phyloP scores from a whole-genome alignment of 228 moss, liverwort and hornwort genomes.

The Sphagnum magellanicum region DNA sequence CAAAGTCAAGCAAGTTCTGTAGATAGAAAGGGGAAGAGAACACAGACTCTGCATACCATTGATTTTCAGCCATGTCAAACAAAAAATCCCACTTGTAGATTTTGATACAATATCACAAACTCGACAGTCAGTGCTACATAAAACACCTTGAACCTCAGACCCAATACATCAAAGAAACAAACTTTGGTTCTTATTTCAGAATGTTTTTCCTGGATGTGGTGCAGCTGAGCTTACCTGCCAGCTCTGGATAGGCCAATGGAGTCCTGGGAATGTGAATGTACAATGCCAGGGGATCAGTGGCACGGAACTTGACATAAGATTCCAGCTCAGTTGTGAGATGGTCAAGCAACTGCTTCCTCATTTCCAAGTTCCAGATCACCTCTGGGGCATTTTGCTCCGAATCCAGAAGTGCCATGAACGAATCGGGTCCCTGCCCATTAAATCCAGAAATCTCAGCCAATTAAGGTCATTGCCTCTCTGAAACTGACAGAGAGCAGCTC shows the following conservation, averaged over 20 bases:
- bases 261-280: slow-evolving; percentile 87
- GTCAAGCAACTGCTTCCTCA: slow-evolving; percentile 77
- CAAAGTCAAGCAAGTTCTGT: slow-evolving; percentile 82
- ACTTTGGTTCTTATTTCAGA: too few relatives aligned
- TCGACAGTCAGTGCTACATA: too few relatives aligned
- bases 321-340: slow-evolving; percentile 80
- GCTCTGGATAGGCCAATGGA: slow-evolving; percentile 78
- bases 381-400: slow-evolving; percentile 85
- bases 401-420: slow-evolving; percentile 65
- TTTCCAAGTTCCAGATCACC: slow-evolving; percentile 84
- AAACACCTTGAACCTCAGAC: too few relatives aligned
- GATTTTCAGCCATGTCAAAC: neutral
- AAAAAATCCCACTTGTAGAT: too few relatives aligned
- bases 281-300: slow-evolving; percentile 85
- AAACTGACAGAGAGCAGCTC: too few relatives aligned
- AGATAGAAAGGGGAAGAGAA: slow-evolving; percentile 91
- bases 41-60: slow-evolving; percentile 57
- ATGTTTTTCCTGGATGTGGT: neutral
- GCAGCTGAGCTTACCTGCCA: slow-evolving; percentile 43
- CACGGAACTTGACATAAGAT: slow-evolving; percentile 89
- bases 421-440: slow-evolving; percentile 65
- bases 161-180: too few relatives aligned
- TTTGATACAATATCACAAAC: too few relatives aligned
- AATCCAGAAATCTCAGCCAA: neutral
- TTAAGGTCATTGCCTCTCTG: too few relatives aligned